Base-by-base conservation (phyloP, 441 rosid genomes). In the Biscutella laevigata region DNA sequence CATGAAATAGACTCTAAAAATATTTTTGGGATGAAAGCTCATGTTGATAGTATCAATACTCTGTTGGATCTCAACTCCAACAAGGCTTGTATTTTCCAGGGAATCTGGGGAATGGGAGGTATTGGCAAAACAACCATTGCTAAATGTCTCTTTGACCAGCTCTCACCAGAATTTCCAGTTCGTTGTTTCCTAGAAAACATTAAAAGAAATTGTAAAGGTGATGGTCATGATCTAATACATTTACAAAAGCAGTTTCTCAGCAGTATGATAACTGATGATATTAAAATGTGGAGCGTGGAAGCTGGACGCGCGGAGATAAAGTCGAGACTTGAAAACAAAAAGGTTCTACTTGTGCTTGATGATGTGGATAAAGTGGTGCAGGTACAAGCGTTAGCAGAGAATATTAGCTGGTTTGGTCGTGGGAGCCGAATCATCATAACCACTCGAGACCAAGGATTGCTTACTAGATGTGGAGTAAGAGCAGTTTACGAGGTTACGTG, bases 21-120 rank as follows among this genome's bases (percentile, higher is more conserved):
- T 19, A n/a, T 57, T 10, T 17, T 71, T 28, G 59, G 62, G 26
- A 38, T 69, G 4, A 21, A 68, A 12, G 16, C 51, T 40, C 59
- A 48, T 52, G 2, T 57, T 16, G 6, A 29, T 8, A 33, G 7
- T 4, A 4, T 73, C 5, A 12, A 32, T 14, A 24, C 29, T 3
- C 17, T 25, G n/a, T 25, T 73, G 32, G 7, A 34, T 6, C 1
- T 28, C 7, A 36, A 34, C 1, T 47, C 43, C 12, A 4, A 40
- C 1, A 53, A 56, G 14, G 39, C 60, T 53, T 26, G 27, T 9
- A 36, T 64, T 21, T 11, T 70, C n/a, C n/a, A n/a, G 2, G 78
- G 68, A 6, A 63, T 74, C 5, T 71, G 61, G 57, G 75, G 73
- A 9, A 69, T 69, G 52, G 77, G 77, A 13, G 79, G 78, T 0